Conservation (phyloP, 2,329 filamentous ascomycete genomes). For the Pleurostoma richardsiae region DNA sequence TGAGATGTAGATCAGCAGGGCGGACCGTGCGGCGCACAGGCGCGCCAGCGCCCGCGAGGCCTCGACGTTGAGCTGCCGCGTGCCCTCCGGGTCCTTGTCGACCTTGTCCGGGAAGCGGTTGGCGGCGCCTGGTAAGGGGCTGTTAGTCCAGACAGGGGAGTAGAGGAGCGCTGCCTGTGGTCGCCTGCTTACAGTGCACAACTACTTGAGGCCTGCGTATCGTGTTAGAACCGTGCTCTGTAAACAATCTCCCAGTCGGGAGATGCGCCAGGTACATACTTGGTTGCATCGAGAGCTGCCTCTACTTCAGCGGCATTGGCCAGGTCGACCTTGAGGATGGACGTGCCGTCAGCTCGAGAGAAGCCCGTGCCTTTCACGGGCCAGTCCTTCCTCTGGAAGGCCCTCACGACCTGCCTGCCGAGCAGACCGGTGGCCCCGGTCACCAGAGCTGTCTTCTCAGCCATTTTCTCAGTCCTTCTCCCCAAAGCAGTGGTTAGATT, state of each 20-base stretch:
- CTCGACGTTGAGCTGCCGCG: constrained; percentile 67
- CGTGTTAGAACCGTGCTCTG: constrained; percentile 9
- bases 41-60: constrained; percentile 63
- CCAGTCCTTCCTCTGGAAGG: constrained; percentile 65
- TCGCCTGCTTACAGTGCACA: constrained; percentile 63
- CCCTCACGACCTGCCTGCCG: constrained; percentile 70
- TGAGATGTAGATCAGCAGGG: constrained; percentile 71
- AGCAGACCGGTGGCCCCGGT: constrained; percentile 84
- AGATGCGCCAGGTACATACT: constrained; percentile 34
- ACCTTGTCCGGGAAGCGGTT: constrained; percentile 86
- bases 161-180: neutral
- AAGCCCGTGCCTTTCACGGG: constrained; percentile 68
- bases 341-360: constrained; percentile 65
- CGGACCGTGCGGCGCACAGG: constrained; percentile 56
- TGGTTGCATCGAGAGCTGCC: constrained; percentile 44
- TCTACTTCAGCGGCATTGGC: constrained; percentile 39
- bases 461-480: constrained; percentile 17
- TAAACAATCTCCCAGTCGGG: neutral
- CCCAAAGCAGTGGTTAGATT: too few species aligned
- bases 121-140: constrained; percentile 61
- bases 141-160: neutral
- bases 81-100: constrained; percentile 71
- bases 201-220: constrained; percentile 64
- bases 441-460: constrained; percentile 57
- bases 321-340: constrained; percentile 58